These are phyloP conservation scores for Fraxinus latifolia DNA, from an alignment of 305 asterid species.

Conservation along the genomic window DNA sequence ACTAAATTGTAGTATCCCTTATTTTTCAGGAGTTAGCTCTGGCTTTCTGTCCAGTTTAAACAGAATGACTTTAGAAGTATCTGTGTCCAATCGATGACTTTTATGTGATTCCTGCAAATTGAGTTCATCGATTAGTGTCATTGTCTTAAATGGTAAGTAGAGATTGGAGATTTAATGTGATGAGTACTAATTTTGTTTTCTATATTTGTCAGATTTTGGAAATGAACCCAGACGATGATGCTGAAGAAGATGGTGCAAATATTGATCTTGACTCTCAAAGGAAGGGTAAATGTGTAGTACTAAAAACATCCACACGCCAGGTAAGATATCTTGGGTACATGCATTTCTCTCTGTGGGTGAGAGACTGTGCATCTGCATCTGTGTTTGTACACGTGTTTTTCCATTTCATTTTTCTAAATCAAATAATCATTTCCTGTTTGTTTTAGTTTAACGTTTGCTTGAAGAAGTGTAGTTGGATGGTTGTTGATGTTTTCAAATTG, in stretches of 20 bases:
- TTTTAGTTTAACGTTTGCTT: background rate
- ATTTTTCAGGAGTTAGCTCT: background rate
- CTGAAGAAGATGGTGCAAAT: constrained; percentile 97
- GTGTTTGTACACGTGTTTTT: background rate
- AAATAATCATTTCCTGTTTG: background rate
- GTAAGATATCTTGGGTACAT: constrained; percentile 30
- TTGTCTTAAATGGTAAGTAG: background rate
- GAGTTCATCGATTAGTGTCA: background rate
- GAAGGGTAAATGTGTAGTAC: constrained; percentile 89
- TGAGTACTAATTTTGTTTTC: background rate
- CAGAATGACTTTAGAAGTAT: background rate
- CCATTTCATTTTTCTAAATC: background rate
- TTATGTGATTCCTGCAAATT: background rate
- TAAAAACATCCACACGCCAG: constrained; percentile 96
- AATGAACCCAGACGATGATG: constrained; percentile 97
- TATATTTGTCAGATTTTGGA: constrained; percentile 58
- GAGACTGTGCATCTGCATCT: background rate
- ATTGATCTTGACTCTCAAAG: constrained; percentile 95
- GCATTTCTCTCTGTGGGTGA: background rate
- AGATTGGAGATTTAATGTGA: constrained; percentile 2
- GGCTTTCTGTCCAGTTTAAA: background rate
- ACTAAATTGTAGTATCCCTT: background rate
- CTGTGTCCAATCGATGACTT: background rate
- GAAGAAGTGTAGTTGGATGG: background rate
- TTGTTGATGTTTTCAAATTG: background rate